These are phyloP conservation scores for Berkeleyomyces basicola DNA, from an alignment of 2,329 filamentous ascomycete species.

Conservation along the genomic window DNA sequence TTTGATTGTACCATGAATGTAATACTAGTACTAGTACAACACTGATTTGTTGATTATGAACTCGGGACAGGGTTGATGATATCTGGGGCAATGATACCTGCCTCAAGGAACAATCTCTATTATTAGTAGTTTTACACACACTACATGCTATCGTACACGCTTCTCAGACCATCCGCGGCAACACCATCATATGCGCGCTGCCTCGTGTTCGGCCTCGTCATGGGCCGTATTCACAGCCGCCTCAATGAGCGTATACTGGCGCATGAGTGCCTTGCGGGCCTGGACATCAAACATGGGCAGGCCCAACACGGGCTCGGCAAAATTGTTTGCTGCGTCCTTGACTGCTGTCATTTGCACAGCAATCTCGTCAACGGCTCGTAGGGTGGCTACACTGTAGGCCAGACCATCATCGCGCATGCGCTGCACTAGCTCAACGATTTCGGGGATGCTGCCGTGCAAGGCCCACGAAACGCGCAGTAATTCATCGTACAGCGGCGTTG, in stretches of 20 bases:
- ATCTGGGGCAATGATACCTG: background rate
- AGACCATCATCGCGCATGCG: slow-evolving; percentile 52
- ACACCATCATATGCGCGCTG: background rate
- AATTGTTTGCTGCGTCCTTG: background rate
- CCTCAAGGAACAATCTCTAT: background rate
- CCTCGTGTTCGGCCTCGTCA: background rate
- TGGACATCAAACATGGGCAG: background rate
- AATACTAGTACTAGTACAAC: too few species aligned
- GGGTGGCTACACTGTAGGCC: background rate
- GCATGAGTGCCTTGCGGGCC: slow-evolving; percentile 1
- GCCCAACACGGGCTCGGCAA: slow-evolving; percentile 5
- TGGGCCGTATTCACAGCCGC: background rate
- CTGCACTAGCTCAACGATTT: slow-evolving; percentile 38
- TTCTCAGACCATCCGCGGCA: background rate
- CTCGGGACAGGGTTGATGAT: background rate
- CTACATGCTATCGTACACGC: slow-evolving; percentile 1
- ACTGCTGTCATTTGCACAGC: background rate
- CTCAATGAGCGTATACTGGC: slow-evolving; percentile 1
- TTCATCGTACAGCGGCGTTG: slow-evolving; percentile 52
- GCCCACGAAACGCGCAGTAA: slow-evolving; percentile 46
- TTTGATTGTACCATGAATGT: too few species aligned
- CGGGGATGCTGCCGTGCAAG: slow-evolving; percentile 39
- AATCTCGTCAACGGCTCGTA: slow-evolving; percentile 4
- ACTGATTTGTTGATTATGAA: background rate
- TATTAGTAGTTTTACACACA: background rate